phyloP scores from a whole-genome alignment of 2,329 filamentous ascomycete species.

The Pestalotiopsis sp. region DNA sequence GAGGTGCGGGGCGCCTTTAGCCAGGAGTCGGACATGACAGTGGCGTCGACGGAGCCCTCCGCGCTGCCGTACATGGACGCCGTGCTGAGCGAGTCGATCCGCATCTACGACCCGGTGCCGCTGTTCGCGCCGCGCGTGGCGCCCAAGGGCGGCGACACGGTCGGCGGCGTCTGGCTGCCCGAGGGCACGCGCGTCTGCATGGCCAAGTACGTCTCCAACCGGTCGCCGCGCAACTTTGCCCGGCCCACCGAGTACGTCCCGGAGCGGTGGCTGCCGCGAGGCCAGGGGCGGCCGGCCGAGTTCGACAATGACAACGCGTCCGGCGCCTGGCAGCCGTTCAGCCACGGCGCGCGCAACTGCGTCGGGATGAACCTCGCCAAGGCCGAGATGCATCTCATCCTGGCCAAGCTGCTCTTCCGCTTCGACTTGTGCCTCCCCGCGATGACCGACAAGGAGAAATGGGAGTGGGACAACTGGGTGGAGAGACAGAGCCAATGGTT shows the following conservation, averaged over 20 bases:
- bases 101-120: conserved; percentile 19
- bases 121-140: conserved; percentile 13
- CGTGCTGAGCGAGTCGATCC: conserved; percentile 17
- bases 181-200: conserved; percentile 15
- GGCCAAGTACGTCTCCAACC: conserved; percentile 12
- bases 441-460: not conserved
- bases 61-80: conserved; percentile 15
- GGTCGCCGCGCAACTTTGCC: conserved; percentile 16
- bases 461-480: conserved; percentile 5
- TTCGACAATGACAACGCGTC: not conserved
- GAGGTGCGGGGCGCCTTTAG: conserved; percentile 27
- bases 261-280: conserved; percentile 23
- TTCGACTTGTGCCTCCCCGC: conserved; percentile 33
- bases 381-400: conserved; percentile 36
- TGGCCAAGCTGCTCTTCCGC: conserved; percentile 36
- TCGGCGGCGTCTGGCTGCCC: conserved; percentile 17
- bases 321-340: conserved; percentile 17
- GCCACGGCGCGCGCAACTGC: conserved; percentile 18
- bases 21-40: conserved; percentile 18
- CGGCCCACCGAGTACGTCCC: conserved; percentile 19
- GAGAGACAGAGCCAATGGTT: conserved; percentile 9
- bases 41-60: conserved; percentile 16
- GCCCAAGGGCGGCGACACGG: conserved; percentile 8
- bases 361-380: conserved; percentile 28
- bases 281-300: conserved; percentile 11